Percentiles rank a stretch among this genome's conserved stretches.
These are phyloP conservation scores for Linum tenue DNA, from an alignment of 345 rosid species.

Conservation along the genomic window DNA sequence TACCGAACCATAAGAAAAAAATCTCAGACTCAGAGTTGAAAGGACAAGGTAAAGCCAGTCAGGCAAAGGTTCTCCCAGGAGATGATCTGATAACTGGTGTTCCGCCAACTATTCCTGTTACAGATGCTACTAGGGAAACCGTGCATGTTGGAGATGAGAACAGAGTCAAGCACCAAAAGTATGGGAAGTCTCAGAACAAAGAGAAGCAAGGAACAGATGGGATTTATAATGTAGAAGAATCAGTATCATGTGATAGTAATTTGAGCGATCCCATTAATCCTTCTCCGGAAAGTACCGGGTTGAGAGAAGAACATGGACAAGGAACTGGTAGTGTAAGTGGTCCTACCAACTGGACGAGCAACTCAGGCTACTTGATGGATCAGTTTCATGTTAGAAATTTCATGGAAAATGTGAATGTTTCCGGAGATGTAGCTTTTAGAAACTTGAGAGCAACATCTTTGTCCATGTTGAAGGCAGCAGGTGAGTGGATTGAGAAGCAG, in stretches of 20 bases:
- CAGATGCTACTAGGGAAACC: conserved; percentile 12
- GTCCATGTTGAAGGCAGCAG: conserved; percentile 29
- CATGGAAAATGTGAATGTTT: conserved; percentile 32
- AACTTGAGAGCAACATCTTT: conserved; percentile 34
- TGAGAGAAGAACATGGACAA: conserved; percentile 29
- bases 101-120: conserved; percentile 23
- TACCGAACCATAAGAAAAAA: conserved; percentile 41
- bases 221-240: conserved; percentile 19
- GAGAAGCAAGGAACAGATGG: conserved; percentile 34
- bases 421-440: conserved; percentile 37
- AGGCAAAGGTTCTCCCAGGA: conserved; percentile 30
- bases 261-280: conserved; percentile 27
- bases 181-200: conserved; percentile 18
- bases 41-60: conserved; percentile 36
- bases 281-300: conserved; percentile 20
- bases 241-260: conserved; percentile 23
- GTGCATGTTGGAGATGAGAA: conserved; percentile 26
- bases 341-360: conserved; percentile 25
- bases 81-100: conserved; percentile 39
- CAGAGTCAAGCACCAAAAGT: conserved; percentile 17
- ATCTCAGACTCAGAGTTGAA: conserved; percentile 36
- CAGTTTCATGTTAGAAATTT: conserved; percentile 39
- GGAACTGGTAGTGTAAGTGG: conserved; percentile 22
- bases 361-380: conserved; percentile 31
- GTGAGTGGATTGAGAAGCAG: conserved; percentile 54